Conservation (phyloP, 2,329 filamentous ascomycete species). For the Bipolaris victoriae region DNA sequence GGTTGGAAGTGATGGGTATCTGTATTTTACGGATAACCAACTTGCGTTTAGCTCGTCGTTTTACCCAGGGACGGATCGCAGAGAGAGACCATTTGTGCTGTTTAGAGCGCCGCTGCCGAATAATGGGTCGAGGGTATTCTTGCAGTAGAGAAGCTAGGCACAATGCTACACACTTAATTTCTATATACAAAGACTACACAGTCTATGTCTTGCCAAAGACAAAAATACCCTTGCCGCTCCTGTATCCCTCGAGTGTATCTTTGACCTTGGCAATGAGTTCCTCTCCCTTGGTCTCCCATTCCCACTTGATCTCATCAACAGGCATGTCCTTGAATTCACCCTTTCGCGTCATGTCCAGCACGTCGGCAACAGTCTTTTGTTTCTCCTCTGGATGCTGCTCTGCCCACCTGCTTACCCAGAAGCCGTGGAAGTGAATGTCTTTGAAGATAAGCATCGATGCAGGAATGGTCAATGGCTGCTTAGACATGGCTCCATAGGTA, state of each 20-base stretch:
- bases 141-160: slow-evolving; percentile 18
- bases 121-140: slow-evolving; percentile 50
- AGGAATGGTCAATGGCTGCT: slow-evolving; percentile 80
- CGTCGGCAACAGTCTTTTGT: slow-evolving; percentile 80
- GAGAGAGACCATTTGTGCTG: slow-evolving; percentile 53
- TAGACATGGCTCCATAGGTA: slow-evolving; percentile 95
- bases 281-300: slow-evolving; percentile 75
- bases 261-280: slow-evolving; percentile 76
- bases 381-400: slow-evolving; percentile 75
- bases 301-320: slow-evolving; percentile 81
- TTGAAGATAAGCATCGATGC: slow-evolving; percentile 92
- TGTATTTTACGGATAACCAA: slow-evolving; percentile 63
- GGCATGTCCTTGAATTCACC: slow-evolving; percentile 85
- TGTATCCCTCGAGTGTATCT: slow-evolving; percentile 81
- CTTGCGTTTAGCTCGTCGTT: slow-evolving; percentile 47
- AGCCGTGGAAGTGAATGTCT: slow-evolving; percentile 85
- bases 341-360: slow-evolving; percentile 74
- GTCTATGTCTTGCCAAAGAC: slow-evolving; percentile 65
- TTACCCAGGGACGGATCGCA: slow-evolving; percentile 52
- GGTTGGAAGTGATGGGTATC: slow-evolving; percentile 54
- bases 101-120: slow-evolving; percentile 52
- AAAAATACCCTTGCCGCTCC: slow-evolving; percentile 88
- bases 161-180: background rate
- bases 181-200: background rate
- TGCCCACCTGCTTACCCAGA: slow-evolving; percentile 94